Base-by-base conservation (phyloP, 2,329 filamentous ascomycete genomes). In the Fusarium graminum region DNA sequence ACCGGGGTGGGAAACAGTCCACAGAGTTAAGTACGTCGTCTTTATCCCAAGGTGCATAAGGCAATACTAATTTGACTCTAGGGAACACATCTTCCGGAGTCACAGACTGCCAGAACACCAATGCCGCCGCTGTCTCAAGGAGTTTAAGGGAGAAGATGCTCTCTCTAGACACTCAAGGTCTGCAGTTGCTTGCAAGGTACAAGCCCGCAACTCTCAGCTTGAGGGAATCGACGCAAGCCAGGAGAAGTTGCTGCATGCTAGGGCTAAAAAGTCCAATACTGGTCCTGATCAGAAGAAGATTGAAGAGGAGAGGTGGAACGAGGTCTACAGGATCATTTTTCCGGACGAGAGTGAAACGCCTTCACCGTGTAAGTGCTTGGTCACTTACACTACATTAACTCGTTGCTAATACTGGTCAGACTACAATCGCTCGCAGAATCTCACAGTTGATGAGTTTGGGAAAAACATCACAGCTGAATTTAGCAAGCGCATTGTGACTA, bases 31-130 rank as follows among this genome's bases (percentile, higher is more conserved):
- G 65, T 68, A 56, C 34, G 53, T 11, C 9, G 32, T 7, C n/a
- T 3, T 46, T 22, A 7, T 16, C 39, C 12, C 5, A 36, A 28
- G 10, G 11, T 7, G 29, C 8, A 26, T 12, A 2, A 26, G 3
- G 25, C 10, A 17, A 16, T 25, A 38, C 57, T 63, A 36, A 62
- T 46, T 28, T 14, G 2, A 12, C 14, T 11, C 10, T 9, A 42
- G 65, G 12, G 65, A 68, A 25, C 65, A 68, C 13, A n/a, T 68
- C 3, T 68, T 68, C 19, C 52, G 65, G 16, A 61, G 32, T 7
- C 59, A 63, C 14, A 57, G 11, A 26, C 44, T 63, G n/a, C 51
- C 51, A 25, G 51, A 57, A 13, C 38, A 68, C n/a, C 40, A 43
- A 19, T 68, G 65, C 10, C 50, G 14, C 29, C 65, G 65, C 11